These are phyloP conservation scores for Cadophora sp. DNA, from an alignment of 2,329 filamentous ascomycete species.

Conservation along the genomic window DNA sequence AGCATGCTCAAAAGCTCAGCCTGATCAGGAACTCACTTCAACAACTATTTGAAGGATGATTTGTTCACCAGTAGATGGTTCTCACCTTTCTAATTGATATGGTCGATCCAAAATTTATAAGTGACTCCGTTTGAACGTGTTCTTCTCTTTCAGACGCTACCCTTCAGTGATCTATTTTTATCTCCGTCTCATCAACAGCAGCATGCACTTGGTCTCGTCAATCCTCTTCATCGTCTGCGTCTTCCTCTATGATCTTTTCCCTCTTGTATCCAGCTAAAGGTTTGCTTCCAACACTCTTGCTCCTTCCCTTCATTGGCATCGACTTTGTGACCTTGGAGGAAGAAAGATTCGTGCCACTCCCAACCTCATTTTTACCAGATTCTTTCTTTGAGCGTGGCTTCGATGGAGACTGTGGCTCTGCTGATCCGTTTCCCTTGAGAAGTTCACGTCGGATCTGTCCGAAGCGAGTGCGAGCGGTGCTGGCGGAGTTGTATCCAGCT, in stretches of 20 bases:
- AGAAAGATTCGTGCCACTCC: constrained; percentile 10
- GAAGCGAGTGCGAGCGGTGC: constrained; percentile 55
- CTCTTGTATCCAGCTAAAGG: neutral
- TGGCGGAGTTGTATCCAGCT: constrained; percentile 53
- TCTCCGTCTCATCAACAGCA: neutral
- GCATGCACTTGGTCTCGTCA: neutral
- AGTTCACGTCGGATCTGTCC: constrained; percentile 48
- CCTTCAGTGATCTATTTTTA: neutral
- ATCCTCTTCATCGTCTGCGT: neutral
- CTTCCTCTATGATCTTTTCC: neutral
- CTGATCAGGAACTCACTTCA: neutral
- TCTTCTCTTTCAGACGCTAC: neutral
- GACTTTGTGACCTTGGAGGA: constrained; percentile 16
- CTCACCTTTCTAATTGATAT: neutral
- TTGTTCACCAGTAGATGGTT: neutral
- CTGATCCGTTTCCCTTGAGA: constrained; percentile 3
- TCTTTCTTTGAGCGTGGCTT: neutral
- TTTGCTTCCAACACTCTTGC: neutral
- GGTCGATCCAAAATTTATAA: too few relatives aligned
- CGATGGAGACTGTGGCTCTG: neutral
- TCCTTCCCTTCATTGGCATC: neutral
- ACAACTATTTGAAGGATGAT: neutral
- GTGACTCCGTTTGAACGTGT: too few relatives aligned
- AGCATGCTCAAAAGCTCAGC: neutral
- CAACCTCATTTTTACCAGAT: neutral